A percentile compares a stretch with the other conserved stretches of the same genome.
Conservation (phyloP, 2,329 filamentous ascomycete species). For the Rhynchosporium secalis region DNA sequence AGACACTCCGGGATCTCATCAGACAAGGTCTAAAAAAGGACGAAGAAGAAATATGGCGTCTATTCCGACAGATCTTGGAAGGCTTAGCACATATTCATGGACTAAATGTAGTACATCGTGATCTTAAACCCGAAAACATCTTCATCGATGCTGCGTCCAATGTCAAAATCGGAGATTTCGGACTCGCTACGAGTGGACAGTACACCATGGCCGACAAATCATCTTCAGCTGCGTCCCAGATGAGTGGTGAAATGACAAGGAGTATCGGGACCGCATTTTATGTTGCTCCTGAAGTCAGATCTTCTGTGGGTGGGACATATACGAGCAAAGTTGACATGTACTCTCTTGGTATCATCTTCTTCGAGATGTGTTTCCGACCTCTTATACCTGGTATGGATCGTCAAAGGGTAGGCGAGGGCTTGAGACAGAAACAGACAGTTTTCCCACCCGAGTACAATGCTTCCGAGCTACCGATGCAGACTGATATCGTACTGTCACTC, state of each 20-base stretch:
- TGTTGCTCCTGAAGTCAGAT: conserved; percentile 87
- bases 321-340: conserved; percentile 98
- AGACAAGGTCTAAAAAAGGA: conserved; percentile 72
- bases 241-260: conserved; percentile 63
- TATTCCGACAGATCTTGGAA: conserved; percentile 89
- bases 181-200: conserved; percentile 86
- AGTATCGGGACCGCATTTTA: conserved; percentile 82
- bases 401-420: conserved; percentile 61
- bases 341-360: conserved; percentile 94
- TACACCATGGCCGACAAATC: conserved; percentile 60
- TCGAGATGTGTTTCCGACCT: conserved; percentile 85
- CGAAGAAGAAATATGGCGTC: conserved; percentile 78
- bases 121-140: conserved; percentile 95
- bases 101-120: conserved; percentile 89
- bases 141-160: conserved; percentile 91
- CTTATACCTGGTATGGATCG: conserved; percentile 62
- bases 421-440: conserved; percentile 66
- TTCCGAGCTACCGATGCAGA: conserved; percentile 67
- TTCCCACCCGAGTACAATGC: conserved; percentile 74
- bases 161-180: conserved; percentile 96
- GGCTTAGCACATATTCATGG: conserved; percentile 88
- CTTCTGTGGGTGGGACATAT: conserved; percentile 72
- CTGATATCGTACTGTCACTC: conserved; percentile 75
- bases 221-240: conserved; percentile 28
- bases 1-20: conserved; percentile 84